These are phyloP conservation scores for Eutypa lata DNA, from an alignment of 2,329 filamentous ascomycete genomes.

Conservation along the genomic window DNA sequence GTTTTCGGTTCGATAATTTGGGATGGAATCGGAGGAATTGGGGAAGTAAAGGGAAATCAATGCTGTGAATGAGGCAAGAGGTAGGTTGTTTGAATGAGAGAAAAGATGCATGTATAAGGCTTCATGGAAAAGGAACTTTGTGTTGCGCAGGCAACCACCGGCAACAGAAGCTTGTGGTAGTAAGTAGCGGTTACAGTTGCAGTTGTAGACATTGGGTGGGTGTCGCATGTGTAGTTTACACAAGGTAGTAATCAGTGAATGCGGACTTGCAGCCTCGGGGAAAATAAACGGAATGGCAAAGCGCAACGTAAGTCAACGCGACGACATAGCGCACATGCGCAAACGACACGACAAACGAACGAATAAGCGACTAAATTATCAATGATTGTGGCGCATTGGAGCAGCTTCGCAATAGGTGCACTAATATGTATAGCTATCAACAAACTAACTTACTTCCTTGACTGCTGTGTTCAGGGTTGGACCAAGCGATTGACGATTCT, in stretches of 20 bases:
- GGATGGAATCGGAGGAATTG: neutral
- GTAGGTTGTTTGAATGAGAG: too few species aligned
- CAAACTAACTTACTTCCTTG: conserved; percentile 56
- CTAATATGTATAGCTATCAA: conserved; percentile 5
- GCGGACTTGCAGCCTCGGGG: neutral
- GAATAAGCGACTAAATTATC: too few species aligned
- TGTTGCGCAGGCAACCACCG: too few species aligned
- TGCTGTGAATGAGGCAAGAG: too few species aligned
- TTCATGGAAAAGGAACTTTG: too few species aligned
- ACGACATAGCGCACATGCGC: conserved; percentile 5
- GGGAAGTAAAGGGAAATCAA: neutral
- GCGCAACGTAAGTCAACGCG: too few species aligned
- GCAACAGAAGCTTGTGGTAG: too few species aligned
- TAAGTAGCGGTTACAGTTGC: too few species aligned
- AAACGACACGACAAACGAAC: conserved; percentile 1
- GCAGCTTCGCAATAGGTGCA: neutral
- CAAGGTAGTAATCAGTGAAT: neutral
- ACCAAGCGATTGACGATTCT: conserved; percentile 66
- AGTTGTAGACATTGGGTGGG: neutral
- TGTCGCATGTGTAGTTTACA: too few species aligned
- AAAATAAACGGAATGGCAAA: neutral
- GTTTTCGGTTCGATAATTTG: neutral
- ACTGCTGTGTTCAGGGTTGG: conserved; percentile 59
- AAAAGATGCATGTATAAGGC: too few species aligned
- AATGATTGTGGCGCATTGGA: neutral